Conservation (phyloP, 305 asterid genomes). For the Solanum hybrid region DNA sequence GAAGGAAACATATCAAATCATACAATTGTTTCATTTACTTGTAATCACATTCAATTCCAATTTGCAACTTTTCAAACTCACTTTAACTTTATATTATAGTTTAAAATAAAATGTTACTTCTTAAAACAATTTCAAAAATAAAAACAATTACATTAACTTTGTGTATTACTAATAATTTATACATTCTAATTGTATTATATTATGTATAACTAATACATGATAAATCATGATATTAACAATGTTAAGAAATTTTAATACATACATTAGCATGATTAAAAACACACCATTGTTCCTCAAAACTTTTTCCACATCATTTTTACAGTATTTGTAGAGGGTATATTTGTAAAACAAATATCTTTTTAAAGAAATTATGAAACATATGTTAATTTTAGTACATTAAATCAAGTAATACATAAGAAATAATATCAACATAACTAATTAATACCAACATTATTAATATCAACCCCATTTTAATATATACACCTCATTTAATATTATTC, state of each 20-base stretch:
- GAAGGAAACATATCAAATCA: background rate
- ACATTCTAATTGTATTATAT: background rate
- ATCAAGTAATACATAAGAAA: background rate
- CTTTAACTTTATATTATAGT: background rate
- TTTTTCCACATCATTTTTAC: background rate
- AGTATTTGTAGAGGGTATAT: background rate
- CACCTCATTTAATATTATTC: background rate
- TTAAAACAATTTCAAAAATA: background rate
- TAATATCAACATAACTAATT: background rate
- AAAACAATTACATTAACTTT: background rate
- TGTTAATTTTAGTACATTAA: background rate
- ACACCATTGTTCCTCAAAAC: fast-evolving
- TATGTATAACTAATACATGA: background rate
- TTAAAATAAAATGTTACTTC: background rate
- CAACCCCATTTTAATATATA: background rate
- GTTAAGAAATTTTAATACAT: background rate
- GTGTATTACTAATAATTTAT: background rate
- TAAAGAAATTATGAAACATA: background rate
- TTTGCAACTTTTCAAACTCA: background rate
- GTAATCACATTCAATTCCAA: background rate
- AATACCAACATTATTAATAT: background rate
- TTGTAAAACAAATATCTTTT: background rate
- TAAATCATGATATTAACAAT: background rate
- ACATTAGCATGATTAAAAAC: background rate
- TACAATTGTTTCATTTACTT: background rate